Conservation (phyloP, 2,329 filamentous ascomycete species). For the Nemania abortiva region DNA sequence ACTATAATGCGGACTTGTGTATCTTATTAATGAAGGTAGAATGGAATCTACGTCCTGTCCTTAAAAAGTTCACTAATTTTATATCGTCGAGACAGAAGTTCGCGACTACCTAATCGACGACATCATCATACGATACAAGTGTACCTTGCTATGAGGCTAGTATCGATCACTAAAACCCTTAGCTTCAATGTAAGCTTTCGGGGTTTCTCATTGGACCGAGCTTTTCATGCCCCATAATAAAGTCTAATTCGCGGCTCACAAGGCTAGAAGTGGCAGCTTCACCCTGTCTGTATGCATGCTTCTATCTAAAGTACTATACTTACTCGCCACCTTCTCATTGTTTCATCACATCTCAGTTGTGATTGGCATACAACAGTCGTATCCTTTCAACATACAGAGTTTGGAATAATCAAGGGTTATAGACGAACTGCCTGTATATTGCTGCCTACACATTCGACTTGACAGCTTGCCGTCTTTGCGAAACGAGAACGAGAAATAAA, state of each 20-base stretch:
- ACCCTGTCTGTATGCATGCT: neutral
- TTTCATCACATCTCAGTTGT: neutral
- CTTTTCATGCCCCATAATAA: constrained; percentile 16
- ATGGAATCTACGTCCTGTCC: neutral
- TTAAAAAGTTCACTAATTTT: neutral
- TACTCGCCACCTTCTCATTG: too few species aligned
- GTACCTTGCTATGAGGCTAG: constrained; percentile 40
- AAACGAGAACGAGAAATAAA: neutral
- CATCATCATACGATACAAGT: constrained; percentile 46
- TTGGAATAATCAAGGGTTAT: neutral
- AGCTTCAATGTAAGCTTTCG: neutral
- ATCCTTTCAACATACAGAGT: neutral
- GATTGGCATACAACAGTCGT: neutral
- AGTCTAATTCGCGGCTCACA: constrained; percentile 19
- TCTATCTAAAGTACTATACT: too few species aligned
- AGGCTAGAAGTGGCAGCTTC: constrained; percentile 20
- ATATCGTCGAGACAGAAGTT: constrained; percentile 10
- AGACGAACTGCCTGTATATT: neutral
- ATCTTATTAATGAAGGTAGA: neutral
- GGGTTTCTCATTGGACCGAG: constrained; percentile 26
- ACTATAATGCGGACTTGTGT: neutral
- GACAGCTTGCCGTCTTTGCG: neutral
- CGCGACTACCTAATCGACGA: constrained; percentile 40
- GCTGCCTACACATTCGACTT: neutral
- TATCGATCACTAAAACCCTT: constrained; percentile 14